Evolutionary conservation across 108 stramenopile genomes (phyloP), one percentile per base, ranked within the genome.

Genomic region (Discostella stelligeroides): DNA sequence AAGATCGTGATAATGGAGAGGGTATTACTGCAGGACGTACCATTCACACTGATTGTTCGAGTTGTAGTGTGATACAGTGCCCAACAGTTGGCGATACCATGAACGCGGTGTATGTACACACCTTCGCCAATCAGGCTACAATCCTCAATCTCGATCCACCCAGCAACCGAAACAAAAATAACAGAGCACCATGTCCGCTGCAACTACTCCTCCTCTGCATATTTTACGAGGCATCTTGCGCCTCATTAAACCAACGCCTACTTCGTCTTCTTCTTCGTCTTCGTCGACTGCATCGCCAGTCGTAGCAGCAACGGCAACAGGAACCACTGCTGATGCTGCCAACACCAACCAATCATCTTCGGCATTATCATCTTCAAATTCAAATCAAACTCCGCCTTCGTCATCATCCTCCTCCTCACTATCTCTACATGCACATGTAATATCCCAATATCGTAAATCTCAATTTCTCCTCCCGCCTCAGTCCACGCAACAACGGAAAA

Each of bases 191-290:
- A 77, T 70, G 76, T 10, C 64, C n/a, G 48, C 64, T 20, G 43
- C 64, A 25, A 70, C 30, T 7, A 84, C 81, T 8, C 82, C 85
- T 25, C 84, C 88, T n/a, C 45, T 84, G 14, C 85, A 88, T 60
- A 85, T 90, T 8, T 58, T 87, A 49, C 76, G 88, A 14, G 78
- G 85, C 23, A 84, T 90, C 20, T 59, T 86, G 24, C 85, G 88
- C n/a, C 68, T 61, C 11, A 34, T 82, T 1, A 83, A 60, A 29
- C 29, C 49, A 11, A 13, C 66, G 13, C 41, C 76, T 34, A 34
- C 34, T 34, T n/a, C n/a, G n/a, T n/a, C n/a, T n/a, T n/a, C n/a
- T n/a, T n/a, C n/a, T n/a, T n/a, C n/a, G n/a, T n/a, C n/a, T n/a
- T n/a, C n/a, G n/a, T n/a, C n/a, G n/a, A n/a, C n/a, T n/a, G n/a